A percentile compares a stretch with the other conserved stretches of the same genome.
Evolutionary conservation across 208 protist genomes (phyloP).

Genomic region (Trypanosoma lewisi): DNA sequence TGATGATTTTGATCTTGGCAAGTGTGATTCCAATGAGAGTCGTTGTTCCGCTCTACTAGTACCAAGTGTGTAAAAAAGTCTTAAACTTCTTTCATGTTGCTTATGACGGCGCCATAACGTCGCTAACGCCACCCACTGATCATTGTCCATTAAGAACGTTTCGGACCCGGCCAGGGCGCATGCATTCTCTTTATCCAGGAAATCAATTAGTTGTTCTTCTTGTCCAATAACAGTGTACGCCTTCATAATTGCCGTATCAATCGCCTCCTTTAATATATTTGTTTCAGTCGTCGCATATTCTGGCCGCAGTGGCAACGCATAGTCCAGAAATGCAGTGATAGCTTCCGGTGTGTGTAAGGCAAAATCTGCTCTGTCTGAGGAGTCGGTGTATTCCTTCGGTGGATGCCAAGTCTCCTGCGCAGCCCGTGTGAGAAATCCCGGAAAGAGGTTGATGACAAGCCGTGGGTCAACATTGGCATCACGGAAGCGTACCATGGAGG

Average conservation of each 20-base stretch:
- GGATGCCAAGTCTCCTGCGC: slow-evolving; percentile 13
- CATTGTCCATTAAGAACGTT: slow-evolving; percentile 32
- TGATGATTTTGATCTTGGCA: too few species aligned
- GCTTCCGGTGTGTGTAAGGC: slow-evolving; percentile 13
- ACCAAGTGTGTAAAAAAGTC: slow-evolving; percentile 22
- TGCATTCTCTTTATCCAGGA: slow-evolving; percentile 38
- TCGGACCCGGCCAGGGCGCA: slow-evolving; percentile 35
- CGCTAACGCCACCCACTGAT: slow-evolving; percentile 54
- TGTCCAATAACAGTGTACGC: slow-evolving; percentile 29
- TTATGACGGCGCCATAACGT: slow-evolving; percentile 30
- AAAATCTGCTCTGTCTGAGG: slow-evolving; percentile 4
- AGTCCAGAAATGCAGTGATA: slow-evolving; percentile 26
- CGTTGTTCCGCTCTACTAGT: slow-evolving; percentile 16
- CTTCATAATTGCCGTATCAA: slow-evolving; percentile 53
- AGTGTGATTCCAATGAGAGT: slow-evolving; percentile 16
- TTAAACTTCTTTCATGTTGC: slow-evolving; percentile 19
- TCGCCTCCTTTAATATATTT: slow-evolving; percentile 20
- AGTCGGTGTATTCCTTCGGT: slow-evolving; percentile 8
- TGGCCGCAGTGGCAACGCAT: slow-evolving; percentile 16
- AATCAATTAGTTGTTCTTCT: slow-evolving; percentile 47
- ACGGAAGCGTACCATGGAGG: slow-evolving; percentile 44
- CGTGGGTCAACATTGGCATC: slow-evolving; percentile 42
- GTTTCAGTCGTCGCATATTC: slow-evolving; percentile 18
- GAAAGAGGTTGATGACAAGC: slow-evolving; percentile 50
- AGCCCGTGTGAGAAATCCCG: slow-evolving; percentile 24